Conservation (phyloP, 2,329 filamentous ascomycete species). For the Sarocladium kiliense region DNA sequence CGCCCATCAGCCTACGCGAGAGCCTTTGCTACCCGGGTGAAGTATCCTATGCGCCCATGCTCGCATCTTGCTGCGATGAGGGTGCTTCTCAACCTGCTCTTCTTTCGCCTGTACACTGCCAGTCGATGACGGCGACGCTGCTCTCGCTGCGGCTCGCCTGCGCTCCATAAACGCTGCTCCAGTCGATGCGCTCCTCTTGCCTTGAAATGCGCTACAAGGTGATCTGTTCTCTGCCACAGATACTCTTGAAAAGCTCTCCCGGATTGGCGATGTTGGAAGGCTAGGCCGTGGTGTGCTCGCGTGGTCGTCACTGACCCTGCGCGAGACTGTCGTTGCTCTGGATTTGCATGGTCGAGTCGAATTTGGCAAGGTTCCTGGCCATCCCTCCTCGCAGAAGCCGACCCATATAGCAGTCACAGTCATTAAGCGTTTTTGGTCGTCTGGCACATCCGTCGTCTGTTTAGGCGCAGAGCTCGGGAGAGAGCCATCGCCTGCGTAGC, state of each 20-base stretch:
- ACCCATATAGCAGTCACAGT: constrained; percentile 33
- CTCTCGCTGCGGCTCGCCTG: background rate
- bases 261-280: background rate
- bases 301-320: background rate
- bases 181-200: background rate
- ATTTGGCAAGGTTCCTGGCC: background rate
- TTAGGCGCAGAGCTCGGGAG: background rate
- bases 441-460: constrained; percentile 22
- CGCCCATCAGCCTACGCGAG: background rate
- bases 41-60: background rate
- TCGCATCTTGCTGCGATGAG: background rate
- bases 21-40: background rate
- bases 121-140: background rate
- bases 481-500: background rate
- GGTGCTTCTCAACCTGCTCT: background rate
- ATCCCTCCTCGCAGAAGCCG: constrained; percentile 23
- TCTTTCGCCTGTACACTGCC: background rate
- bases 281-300: background rate
- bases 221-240: background rate
- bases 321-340: background rate
- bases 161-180: background rate
- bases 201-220: background rate
- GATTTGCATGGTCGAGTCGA: background rate
- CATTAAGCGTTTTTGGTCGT: constrained; percentile 31
- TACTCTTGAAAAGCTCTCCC: background rate